These are phyloP conservation scores for Annona squamosa DNA, from an alignment of 164 flowering plant genomes.

Conservation along the genomic window DNA sequence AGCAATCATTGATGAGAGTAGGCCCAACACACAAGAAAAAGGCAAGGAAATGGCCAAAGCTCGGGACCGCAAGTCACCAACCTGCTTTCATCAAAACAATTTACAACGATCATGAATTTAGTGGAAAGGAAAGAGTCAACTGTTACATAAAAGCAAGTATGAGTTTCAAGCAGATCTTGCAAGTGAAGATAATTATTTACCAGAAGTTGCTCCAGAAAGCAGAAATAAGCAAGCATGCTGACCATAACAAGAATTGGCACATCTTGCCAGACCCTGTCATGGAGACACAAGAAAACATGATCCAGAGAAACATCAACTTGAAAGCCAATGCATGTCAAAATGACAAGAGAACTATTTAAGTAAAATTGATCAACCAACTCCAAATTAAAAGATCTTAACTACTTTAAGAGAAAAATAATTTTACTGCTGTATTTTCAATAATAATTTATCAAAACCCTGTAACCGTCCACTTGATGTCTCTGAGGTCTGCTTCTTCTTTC, in stretches of 20 bases:
- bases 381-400: neutral
- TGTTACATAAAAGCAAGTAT: too few species aligned
- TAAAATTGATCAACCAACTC: neutral
- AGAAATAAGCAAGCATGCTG: slow-evolving; percentile 86
- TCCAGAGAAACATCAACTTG: neutral
- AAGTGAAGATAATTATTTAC: slow-evolving; percentile 22
- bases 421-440: too few species aligned
- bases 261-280: slow-evolving; percentile 77
- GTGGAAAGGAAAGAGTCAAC: neutral
- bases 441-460: too few species aligned
- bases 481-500: too few species aligned
- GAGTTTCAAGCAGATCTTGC: neutral
- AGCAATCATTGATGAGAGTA: slow-evolving; percentile 73
- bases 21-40: slow-evolving; percentile 73
- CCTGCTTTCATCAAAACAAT: slow-evolving; percentile 32
- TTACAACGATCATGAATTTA: neutral
- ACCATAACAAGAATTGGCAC: slow-evolving; percentile 77
- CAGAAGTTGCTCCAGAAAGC: slow-evolving; percentile 84
- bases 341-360: neutral
- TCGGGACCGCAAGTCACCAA: slow-evolving; percentile 47
- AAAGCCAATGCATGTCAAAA: neutral
- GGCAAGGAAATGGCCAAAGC: slow-evolving; percentile 80
- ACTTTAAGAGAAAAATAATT: too few species aligned
- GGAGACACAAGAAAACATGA: neutral
- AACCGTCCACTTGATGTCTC: too few species aligned